A percentile compares a stretch with the other conserved stretches of the same genome.
Conservation (phyloP, 1,284 basidiomycete genomes). For the Trichosporon sp. region DNA sequence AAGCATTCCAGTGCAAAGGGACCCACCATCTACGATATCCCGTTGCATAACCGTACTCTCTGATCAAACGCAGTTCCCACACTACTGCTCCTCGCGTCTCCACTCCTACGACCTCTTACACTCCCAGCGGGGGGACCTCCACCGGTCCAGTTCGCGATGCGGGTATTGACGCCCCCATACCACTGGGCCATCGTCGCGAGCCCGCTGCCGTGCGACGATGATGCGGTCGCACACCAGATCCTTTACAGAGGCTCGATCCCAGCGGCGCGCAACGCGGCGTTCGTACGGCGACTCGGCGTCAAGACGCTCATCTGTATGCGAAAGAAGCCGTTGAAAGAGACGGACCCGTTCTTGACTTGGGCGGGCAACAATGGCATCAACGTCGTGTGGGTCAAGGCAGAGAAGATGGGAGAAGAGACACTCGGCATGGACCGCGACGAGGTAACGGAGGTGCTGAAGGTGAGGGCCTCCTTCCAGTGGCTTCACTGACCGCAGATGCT, state of each 20-base stretch:
- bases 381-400: conserved; percentile 49
- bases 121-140: not conserved
- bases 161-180: conserved; percentile 38
- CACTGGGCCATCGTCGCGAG: conserved; percentile 41
- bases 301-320: conserved; percentile 64
- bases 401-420: conserved; percentile 49
- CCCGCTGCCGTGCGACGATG: conserved; percentile 19
- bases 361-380: conserved; percentile 36
- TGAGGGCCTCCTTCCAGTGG: conserved; percentile 25
- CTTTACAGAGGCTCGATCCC: conserved; percentile 51
- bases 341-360: conserved; percentile 41
- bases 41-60: conserved; percentile 25
- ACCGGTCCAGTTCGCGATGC: conserved; percentile 21
- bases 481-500: conserved; percentile 36
- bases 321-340: conserved; percentile 56
- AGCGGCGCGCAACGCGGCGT: conserved; percentile 44
- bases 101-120: not conserved
- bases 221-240: conserved; percentile 31
- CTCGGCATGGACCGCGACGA: conserved; percentile 49
- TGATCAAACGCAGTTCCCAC: conserved; percentile 35
- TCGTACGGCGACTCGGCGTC: conserved; percentile 57
- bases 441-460: conserved; percentile 49
- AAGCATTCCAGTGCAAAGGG: not conserved
- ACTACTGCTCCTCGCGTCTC: not conserved
- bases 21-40: not conserved